Conservation (phyloP, 192 early-diverging fungal species). For the Rhizophagus clarus region DNA sequence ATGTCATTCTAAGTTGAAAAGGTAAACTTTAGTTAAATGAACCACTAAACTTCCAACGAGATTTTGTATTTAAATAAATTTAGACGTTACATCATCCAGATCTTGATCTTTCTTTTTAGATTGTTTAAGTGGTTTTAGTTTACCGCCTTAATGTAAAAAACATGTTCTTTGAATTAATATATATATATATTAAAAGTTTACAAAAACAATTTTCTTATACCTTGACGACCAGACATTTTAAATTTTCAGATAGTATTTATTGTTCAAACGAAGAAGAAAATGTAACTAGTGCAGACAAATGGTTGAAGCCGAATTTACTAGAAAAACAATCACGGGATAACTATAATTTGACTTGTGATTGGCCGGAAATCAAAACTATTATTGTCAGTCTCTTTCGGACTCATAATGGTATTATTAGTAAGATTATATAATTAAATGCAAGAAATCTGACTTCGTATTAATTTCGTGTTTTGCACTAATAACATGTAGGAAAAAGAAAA, state of each 20-base stretch:
- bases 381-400: no score
- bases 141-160: conserved; percentile 57
- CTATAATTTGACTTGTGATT: no score
- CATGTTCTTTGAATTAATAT: no score
- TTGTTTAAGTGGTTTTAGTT: conserved; percentile 81
- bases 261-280: no score
- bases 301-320: no score
- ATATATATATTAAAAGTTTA: not conserved
- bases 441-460: conserved; percentile 37
- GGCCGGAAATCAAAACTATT: no score
- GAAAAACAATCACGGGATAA: no score
- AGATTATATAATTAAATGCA: no score
- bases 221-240: conserved; percentile 22
- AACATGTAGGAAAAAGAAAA: conserved; percentile 42
- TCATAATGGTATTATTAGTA: no score
- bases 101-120: conserved; percentile 64
- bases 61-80: not conserved
- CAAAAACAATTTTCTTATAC: not conserved
- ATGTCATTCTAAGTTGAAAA: conserved; percentile 50
- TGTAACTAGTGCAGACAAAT: no score
- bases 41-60: not conserved
- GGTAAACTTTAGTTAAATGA: not conserved
- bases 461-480: conserved; percentile 22
- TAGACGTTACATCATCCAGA: conserved; percentile 50
- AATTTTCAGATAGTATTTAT: no score